phyloP scores from a whole-genome alignment of 306 rosid genomes.

The Castanea crenata region DNA sequence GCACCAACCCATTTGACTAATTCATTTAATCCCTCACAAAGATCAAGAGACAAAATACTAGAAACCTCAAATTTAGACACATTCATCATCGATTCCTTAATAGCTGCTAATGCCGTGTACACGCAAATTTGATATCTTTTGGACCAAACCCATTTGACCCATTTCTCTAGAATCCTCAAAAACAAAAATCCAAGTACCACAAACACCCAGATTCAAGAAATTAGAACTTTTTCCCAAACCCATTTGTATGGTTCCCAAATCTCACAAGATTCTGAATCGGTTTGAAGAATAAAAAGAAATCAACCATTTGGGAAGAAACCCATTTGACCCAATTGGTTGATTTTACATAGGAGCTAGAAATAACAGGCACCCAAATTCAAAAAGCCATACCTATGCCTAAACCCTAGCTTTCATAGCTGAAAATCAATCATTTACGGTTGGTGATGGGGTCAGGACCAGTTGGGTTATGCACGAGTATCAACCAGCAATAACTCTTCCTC shows the following conservation, averaged over 20 bases:
- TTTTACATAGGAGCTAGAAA: not conserved
- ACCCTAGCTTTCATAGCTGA: slow-evolving; percentile 24
- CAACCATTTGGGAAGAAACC: slow-evolving; percentile 21
- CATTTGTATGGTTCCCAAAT: not conserved
- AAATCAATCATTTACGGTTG: slow-evolving; percentile 16
- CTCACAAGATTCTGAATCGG: not conserved
- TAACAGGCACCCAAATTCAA: not conserved
- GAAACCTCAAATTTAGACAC: not conserved
- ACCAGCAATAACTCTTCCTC: not conserved
- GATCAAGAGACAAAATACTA: not conserved
- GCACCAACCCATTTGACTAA: slow-evolving; percentile 10
- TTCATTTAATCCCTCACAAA: slow-evolving; percentile 1
- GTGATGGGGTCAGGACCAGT: slow-evolving; percentile 21
- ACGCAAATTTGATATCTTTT: not conserved
- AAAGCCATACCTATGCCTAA: slow-evolving; percentile 10
- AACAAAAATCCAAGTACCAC: not conserved
- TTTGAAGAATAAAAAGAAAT: not conserved
- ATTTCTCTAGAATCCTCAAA: not conserved
- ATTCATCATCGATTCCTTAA: not conserved
- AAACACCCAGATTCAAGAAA: slow-evolving; percentile 22
- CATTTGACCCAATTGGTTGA: slow-evolving; percentile 14
- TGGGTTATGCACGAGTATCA: slow-evolving; percentile 82
- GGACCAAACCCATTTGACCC: slow-evolving; percentile 10
- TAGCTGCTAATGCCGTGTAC: not conserved
- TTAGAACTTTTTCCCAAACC: not conserved